Evolutionary conservation across 768 basidiomycete species (phyloP), one percentile per base, ranked within the genome.

Genomic region (Leccinum barrowsii): DNA sequence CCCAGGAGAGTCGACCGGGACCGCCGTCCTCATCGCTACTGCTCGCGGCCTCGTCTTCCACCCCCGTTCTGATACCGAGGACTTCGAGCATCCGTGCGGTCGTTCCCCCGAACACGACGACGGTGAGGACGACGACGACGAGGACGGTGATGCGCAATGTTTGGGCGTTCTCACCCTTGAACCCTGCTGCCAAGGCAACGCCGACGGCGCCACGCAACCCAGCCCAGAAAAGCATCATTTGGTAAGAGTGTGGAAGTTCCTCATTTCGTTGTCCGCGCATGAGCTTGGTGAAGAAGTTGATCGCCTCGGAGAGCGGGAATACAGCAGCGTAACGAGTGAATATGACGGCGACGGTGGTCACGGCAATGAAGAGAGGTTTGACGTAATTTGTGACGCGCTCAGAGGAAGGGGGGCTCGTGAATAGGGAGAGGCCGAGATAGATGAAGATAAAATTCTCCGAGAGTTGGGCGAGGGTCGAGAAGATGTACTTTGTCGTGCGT

Each of bases 151-250:
- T 97, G 34, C 94, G 80, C 53, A 99, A 80, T 42, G 91, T 92
- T 65, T 92, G 86, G 0, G 93, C 93, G 68, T 96, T 96, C 28
- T 85, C 80, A n/a, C 97, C 96, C 57, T 87, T 87, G 79, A 99
- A 96, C 2, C 95, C 95, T 2, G 94, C 91, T 1, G 97, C 97
- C 30, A 99, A 84, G 4, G 97, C 97, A 21, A 99, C 97, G 40
- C 97, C 97, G 46, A 99, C 97, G 0, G 97, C 97, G 35, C 97
- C 97, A 28, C 97, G 81, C 55, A 99, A 76, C 5, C 96, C 96
- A 1, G 96, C 96, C 97, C 96, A 99, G 75, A 98, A 98, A 15
- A 98, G 77, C 94, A 98, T 97, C 92, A 98, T 96, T 67, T 98
- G 95, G 68, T 99, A 98, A 11, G 94, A 94, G 73, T 98, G 95